Evolutionary conservation across 805 yeast species (phyloP), one percentile per base, ranked within the genome.

Genomic region (Middelhovenomyces tepae): DNA sequence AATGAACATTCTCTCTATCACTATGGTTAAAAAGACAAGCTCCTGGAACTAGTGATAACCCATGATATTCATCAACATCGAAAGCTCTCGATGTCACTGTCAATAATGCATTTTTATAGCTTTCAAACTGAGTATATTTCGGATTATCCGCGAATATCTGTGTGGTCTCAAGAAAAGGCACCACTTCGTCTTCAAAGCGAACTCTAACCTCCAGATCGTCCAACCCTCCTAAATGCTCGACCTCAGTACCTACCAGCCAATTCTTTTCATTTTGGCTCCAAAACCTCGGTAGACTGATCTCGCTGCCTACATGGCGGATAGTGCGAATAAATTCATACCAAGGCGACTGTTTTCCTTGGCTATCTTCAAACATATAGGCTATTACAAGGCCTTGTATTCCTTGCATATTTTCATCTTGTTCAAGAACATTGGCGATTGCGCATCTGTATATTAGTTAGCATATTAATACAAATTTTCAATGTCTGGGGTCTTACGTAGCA

Each of bases 11-110:
- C 40, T 82, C 86, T 4, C 57, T 48, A 1, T 55, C 74, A 9
- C 58, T 66, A 50, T 86, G 95, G 45, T 87, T 87, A 58, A 86
- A 84, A 22, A 89, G 59, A 56, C 87, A 95, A 0, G 95, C 96
- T 10, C 86, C 83, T 0, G 96, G 95, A 16, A 87, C 94, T 31
- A 89, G 59, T 0, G 82, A 84, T 19, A 78, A 64, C 20, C 75
- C 81, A 46, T 79, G 84, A 50, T 56, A 86, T 31, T 65, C 65
- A 54, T 89, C 97, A 18, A 87, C 72, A 25, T 75, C 76, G 53
- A 89, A 87, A 1, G 87, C 86, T 40, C 95, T 66, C 1, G 91
- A 73, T 0, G 87, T 74, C 10, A 84, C 73, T 2, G 65, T 63
- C 5, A 73, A 67, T 2, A 81, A 75, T 43, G 83, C 82, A 11